A percentile compares a stretch with the other conserved stretches of the same genome.
These are phyloP conservation scores for Cercospora zeina DNA, from an alignment of 2,329 filamentous ascomycete species.

Conservation along the genomic window DNA sequence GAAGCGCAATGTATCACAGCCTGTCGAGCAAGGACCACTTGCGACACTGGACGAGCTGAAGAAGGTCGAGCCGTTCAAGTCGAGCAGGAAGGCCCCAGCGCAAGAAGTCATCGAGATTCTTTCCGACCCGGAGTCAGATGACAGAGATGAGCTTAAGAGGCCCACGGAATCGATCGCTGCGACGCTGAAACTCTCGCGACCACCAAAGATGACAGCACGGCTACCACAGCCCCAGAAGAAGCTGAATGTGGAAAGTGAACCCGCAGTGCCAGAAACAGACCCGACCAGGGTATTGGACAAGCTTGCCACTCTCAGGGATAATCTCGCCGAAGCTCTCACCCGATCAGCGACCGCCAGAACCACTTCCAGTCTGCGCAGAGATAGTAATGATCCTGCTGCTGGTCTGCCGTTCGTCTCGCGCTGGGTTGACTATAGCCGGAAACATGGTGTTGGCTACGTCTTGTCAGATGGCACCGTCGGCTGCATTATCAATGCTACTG, in stretches of 20 bases:
- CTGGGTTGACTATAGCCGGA: constrained; percentile 88
- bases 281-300: constrained; percentile 49
- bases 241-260: constrained; percentile 20
- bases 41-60: constrained; percentile 40
- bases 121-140: constrained; percentile 38
- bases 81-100: constrained; percentile 31
- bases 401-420: constrained; percentile 62
- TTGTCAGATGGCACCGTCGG: constrained; percentile 79
- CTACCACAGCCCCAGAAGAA: constrained; percentile 32
- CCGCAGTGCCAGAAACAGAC: constrained; percentile 44
- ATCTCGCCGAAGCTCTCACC: constrained; percentile 48
- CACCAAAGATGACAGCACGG: constrained; percentile 34
- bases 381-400: constrained; percentile 38
- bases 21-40: constrained; percentile 33
- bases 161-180: constrained; percentile 20
- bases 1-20: constrained; percentile 29
- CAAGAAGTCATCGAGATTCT: constrained; percentile 42
- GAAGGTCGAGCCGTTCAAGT: constrained; percentile 34
- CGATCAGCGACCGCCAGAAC: constrained; percentile 33
- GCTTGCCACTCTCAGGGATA: constrained; percentile 49
- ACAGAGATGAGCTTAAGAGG: constrained; percentile 26
- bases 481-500: constrained; percentile 57
- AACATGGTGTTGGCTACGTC: constrained; percentile 81
- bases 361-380: constrained; percentile 27
- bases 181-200: constrained; percentile 34